Percentiles rank a stretch among this genome's conserved stretches.
Conservation (phyloP, 768 basidiomycete genomes). For the Amyloporia xantha region DNA sequence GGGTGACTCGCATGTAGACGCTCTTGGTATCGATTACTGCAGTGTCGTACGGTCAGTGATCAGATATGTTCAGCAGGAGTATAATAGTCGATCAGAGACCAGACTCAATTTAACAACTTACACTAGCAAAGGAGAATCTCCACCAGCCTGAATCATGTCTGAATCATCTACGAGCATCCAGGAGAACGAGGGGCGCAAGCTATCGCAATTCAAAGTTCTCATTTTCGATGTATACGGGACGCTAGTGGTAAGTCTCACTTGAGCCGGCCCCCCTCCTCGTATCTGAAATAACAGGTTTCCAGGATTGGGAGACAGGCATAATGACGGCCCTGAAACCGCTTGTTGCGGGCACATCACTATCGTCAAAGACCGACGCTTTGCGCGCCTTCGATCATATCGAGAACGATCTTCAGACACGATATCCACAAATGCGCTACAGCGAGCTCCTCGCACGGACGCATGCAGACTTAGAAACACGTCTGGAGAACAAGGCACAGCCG, state of each 20-base stretch:
- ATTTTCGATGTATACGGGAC: slow-evolving; percentile 79
- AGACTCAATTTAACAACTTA: no score
- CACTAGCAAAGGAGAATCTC: no score
- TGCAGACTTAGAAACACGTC: slow-evolving; percentile 27
- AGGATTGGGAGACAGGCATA: slow-evolving; percentile 75
- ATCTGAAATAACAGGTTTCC: not conserved
- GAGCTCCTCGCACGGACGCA: slow-evolving; percentile 44
- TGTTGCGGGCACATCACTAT: slow-evolving; percentile 28
- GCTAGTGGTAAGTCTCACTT: slow-evolving; percentile 38
- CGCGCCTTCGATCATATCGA: slow-evolving; percentile 48
- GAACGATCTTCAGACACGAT: slow-evolving; percentile 46
- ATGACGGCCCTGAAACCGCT: slow-evolving; percentile 48
- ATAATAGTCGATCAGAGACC: no score
- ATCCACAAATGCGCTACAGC: slow-evolving; percentile 54
- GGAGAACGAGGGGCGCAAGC: no score
- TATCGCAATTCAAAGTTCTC: slow-evolving; percentile 37
- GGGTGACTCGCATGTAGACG: not conserved
- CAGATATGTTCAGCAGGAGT: no score
- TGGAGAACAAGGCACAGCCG: slow-evolving; percentile 25
- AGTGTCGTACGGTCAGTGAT: no score
- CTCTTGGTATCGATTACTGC: not conserved
- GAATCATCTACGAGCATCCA: no score
- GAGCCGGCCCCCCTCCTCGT: no score
- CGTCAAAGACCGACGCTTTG: slow-evolving; percentile 50
- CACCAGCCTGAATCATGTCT: no score